Evolutionary conservation across 1,284 basidiomycete genomes (phyloP).

Genomic region (Coniferiporia weirii): DNA sequence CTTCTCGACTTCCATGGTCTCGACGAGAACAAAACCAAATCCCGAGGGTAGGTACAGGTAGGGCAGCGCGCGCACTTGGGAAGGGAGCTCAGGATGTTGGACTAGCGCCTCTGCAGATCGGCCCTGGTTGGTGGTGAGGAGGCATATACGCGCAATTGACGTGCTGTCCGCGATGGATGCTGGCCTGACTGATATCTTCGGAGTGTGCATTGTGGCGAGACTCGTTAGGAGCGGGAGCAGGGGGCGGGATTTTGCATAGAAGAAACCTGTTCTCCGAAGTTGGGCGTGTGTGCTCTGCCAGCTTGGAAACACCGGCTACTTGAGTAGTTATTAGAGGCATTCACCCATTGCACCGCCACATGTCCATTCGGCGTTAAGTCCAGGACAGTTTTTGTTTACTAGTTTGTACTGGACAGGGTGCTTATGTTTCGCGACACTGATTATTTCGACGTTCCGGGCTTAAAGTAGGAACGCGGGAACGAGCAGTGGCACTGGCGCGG

Average conservation of each 20-base stretch:
- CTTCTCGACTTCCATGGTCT: background rate
- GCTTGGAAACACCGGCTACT: background rate
- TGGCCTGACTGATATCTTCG: slow-evolving; percentile 5
- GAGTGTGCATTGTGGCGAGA: background rate
- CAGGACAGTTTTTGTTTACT: too few species aligned
- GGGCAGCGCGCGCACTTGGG: slow-evolving; percentile 8
- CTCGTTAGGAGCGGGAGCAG: background rate
- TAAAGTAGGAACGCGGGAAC: too few species aligned
- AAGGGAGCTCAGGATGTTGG: slow-evolving; percentile 13
- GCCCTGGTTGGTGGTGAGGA: slow-evolving; percentile 11
- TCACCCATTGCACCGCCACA: too few species aligned
- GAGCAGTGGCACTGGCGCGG: too few species aligned
- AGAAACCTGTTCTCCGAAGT: background rate
- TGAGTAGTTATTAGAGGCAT: too few species aligned
- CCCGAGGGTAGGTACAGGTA: slow-evolving; percentile 16
- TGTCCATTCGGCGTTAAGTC: too few species aligned
- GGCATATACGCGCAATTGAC: slow-evolving; percentile 10
- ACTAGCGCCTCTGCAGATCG: slow-evolving; percentile 3
- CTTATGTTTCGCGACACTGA: too few species aligned
- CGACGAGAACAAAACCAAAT: slow-evolving; percentile 14
- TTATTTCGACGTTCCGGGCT: too few species aligned
- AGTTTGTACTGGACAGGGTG: too few species aligned
- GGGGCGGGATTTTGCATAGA: background rate
- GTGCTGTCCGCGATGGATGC: slow-evolving; percentile 10
- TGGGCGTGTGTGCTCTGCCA: background rate